A percentile compares a stretch with the other conserved stretches of the same genome.
Conservation (phyloP, 202 grass and related monocot species). For the Schoenoplectus tabernaemontani region DNA sequence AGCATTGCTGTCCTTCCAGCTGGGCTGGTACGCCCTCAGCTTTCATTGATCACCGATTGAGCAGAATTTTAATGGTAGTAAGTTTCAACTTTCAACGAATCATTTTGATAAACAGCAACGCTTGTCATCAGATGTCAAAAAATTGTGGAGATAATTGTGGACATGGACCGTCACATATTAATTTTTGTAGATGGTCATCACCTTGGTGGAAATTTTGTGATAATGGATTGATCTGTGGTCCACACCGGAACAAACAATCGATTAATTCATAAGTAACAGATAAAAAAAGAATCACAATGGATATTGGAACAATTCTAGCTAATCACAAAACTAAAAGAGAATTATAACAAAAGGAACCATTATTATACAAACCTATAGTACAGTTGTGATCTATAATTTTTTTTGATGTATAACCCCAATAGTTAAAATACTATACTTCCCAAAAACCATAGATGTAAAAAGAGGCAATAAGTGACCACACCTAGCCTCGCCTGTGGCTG, state of each 20-base stretch:
- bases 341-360: background rate
- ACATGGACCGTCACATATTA: no score
- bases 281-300: background rate
- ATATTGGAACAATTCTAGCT: background rate
- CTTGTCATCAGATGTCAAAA: no score
- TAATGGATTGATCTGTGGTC: no score
- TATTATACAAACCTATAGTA: conserved; percentile 12
- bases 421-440: conserved; percentile 60
- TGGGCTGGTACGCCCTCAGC: no score
- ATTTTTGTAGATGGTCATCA: no score
- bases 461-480: conserved; percentile 58
- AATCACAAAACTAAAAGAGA: background rate
- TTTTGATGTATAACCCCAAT: conserved; percentile 5
- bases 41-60: no score
- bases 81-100: no score
- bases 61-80: no score
- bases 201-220: background rate
- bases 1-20: no score
- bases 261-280: background rate
- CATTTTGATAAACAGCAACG: no score
- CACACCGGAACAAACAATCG: no score
- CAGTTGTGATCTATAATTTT: conserved; percentile 9
- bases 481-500: conserved; percentile 77
- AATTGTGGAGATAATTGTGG: no score
- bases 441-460: conserved; percentile 82